Conservation (phyloP, 768 basidiomycete species). For the Leccinum uliginosum region DNA sequence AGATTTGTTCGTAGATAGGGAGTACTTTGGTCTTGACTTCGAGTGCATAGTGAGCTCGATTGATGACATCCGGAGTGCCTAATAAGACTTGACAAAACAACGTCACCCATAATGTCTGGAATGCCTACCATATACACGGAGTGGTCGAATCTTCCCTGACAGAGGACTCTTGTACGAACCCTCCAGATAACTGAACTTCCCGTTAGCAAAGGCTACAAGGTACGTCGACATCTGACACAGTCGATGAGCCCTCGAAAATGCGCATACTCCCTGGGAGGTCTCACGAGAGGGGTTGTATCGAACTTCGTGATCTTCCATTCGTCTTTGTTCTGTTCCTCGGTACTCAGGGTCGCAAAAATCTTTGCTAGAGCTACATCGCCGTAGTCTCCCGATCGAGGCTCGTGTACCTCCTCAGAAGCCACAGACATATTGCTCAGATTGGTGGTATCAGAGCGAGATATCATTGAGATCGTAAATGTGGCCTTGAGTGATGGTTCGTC, state of each 20-base stretch:
- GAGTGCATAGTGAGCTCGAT: constrained; percentile 81
- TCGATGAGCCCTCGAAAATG: neutral
- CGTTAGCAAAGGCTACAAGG: constrained; percentile 85
- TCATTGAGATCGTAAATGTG: constrained; percentile 70
- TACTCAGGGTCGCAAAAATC: constrained; percentile 39
- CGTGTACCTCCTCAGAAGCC: constrained; percentile 50
- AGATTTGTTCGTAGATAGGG: constrained; percentile 89
- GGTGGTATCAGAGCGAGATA: constrained; percentile 72
- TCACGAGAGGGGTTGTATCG: constrained; percentile 67
- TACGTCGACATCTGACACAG: constrained; percentile 70
- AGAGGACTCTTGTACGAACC: constrained; percentile 74
- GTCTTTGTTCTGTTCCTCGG: constrained; percentile 31
- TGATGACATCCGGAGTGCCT: constrained; percentile 80
- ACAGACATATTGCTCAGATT: constrained; percentile 87
- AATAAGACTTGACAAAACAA: constrained; percentile 5
- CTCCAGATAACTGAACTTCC: constrained; percentile 69
- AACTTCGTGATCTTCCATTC: constrained; percentile 84
- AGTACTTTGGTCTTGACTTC: constrained; percentile 80
- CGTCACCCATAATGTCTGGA: neutral
- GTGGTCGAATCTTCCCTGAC: constrained; percentile 73
- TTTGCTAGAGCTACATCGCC: constrained; percentile 34
- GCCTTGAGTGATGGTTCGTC: constrained; percentile 92
- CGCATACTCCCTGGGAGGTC: constrained; percentile 1
- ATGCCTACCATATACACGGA: constrained; percentile 76
- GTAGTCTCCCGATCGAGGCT: constrained; percentile 30